A percentile compares a stretch with the other conserved stretches of the same genome.
phyloP scores from a whole-genome alignment of 192 early-diverging fungal species.

The Spizellomyces punctatus region DNA sequence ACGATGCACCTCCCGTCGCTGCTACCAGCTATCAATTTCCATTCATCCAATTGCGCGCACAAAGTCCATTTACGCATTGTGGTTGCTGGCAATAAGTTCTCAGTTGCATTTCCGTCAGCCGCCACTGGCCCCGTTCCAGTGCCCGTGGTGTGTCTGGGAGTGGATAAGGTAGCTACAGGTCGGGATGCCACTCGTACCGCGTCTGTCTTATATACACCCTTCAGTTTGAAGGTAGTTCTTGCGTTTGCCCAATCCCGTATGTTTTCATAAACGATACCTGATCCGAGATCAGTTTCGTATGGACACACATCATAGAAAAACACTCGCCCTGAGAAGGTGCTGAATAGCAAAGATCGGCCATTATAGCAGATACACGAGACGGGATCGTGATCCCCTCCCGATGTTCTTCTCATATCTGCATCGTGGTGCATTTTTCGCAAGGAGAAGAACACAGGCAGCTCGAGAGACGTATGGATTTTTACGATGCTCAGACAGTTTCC shows the following conservation, averaged over 20 bases:
- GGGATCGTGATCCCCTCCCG: slow-evolving; percentile 22
- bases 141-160: neutral
- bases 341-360: slow-evolving; percentile 24
- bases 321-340: slow-evolving; percentile 31
- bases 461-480: neutral
- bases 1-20: slow-evolving; percentile 28
- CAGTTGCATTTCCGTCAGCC: neutral
- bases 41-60: slow-evolving; percentile 22
- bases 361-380: slow-evolving; percentile 23
- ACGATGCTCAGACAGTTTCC: slow-evolving; percentile 40
- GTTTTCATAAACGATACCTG: slow-evolving; percentile 9
- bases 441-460: neutral
- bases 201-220: neutral
- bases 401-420: neutral
- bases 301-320: slow-evolving; percentile 10
- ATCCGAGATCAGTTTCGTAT: slow-evolving; percentile 4
- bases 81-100: neutral
- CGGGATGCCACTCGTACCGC: neutral
- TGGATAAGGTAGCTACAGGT: neutral
- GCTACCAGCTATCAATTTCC: slow-evolving; percentile 29
- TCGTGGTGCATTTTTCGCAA: neutral
- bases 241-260: slow-evolving; percentile 19
- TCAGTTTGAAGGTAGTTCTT: neutral
- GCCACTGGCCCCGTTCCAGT: neutral
- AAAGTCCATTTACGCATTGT: slow-evolving; percentile 24